Base-by-base conservation (phyloP, 2,329 filamentous ascomycete genomes). In the Fusarium scirpi region DNA sequence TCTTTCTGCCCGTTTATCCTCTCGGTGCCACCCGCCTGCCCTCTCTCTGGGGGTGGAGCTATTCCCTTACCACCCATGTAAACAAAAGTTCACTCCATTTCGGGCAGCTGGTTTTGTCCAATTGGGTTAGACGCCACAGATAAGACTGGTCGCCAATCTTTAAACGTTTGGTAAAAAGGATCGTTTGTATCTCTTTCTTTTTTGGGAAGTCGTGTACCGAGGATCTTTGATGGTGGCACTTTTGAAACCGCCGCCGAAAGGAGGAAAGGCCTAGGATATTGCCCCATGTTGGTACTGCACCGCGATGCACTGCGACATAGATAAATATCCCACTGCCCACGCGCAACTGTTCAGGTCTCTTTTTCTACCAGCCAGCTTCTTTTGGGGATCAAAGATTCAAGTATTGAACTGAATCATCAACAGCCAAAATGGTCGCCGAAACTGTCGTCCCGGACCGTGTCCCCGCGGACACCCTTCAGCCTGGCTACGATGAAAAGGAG, bases 401-500 rank as follows among this genome's bases (percentile, higher is more conserved):
- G 54, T 43, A 25, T 66, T 22, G 24, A 22, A 38, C 34, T 47
- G 24, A 30, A 30, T 40, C 22, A 41, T n/a, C 30, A 29, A 34
- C 22, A 34, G 63, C 63, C 48, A 65, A 65, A 24, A 71, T 71
- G 68, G 68, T 62, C 40, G 67, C 51, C 67, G 68, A 71, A 68
- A 62, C 68, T 34, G 62, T 52, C 43, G 54, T 71, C 48, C 63
- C 63, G 8, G 68, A 67, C 10, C 67, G 64, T 47, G 45, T 65
- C 41, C 68, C 68, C 4, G 67, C 46, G 25, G 68, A 68, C 25
- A n/a, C 58, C 15, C 61, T 70, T 32, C 67, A 70, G 53, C 67
- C 66, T 47, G 43, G 62, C 20, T 65, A 73, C 41, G 66, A 74
- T 43, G 76, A 78, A 62, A 75, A 78, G 66, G 56, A 64, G 52